phyloP scores from a whole-genome alignment of 1,284 basidiomycete species.

The Ustilago crameri region DNA sequence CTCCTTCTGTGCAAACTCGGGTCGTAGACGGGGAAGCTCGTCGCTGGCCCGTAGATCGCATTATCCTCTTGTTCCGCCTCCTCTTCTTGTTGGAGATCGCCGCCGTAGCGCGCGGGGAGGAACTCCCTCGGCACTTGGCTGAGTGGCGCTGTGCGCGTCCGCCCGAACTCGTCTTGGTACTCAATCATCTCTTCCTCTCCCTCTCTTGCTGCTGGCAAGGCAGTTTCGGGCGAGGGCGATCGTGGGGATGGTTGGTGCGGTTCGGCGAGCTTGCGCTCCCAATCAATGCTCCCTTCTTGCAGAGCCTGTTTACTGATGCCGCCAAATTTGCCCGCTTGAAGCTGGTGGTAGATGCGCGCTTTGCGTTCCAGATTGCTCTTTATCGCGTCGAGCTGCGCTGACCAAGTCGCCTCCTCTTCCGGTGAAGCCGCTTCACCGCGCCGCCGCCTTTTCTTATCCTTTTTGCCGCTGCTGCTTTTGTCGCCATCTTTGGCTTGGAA shows the following conservation, averaged over 20 bases:
- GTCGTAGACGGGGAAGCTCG: constrained; percentile 85
- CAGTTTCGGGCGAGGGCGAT: not conserved
- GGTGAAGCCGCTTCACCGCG: not conserved
- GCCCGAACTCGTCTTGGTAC: constrained; percentile 86
- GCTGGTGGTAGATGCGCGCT: constrained; percentile 82
- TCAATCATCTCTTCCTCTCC: constrained; percentile 74
- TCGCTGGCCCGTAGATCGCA: constrained; percentile 52
- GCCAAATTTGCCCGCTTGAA: constrained; percentile 81
- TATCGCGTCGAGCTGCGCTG: constrained; percentile 73
- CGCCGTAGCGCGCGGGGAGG: constrained; percentile 69
- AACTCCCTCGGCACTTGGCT: constrained; percentile 81
- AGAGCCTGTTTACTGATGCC: constrained; percentile 72
- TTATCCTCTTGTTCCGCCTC: constrained; percentile 12
- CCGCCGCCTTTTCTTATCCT: not conserved
- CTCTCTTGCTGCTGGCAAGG: constrained; percentile 32
- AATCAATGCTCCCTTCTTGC: constrained; percentile 87
- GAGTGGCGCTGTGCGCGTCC: constrained; percentile 75
- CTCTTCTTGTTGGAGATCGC: constrained; percentile 5
- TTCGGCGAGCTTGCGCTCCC: constrained; percentile 70
- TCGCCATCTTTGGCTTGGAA: not conserved
- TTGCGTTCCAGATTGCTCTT: constrained; percentile 78
- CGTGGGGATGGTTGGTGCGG: not conserved
- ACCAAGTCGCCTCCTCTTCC: not conserved
- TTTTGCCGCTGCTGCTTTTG: not conserved
- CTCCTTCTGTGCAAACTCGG: constrained; percentile 56